phyloP scores from a whole-genome alignment of 441 rosid species.

The Adansonia madagascariensis region DNA sequence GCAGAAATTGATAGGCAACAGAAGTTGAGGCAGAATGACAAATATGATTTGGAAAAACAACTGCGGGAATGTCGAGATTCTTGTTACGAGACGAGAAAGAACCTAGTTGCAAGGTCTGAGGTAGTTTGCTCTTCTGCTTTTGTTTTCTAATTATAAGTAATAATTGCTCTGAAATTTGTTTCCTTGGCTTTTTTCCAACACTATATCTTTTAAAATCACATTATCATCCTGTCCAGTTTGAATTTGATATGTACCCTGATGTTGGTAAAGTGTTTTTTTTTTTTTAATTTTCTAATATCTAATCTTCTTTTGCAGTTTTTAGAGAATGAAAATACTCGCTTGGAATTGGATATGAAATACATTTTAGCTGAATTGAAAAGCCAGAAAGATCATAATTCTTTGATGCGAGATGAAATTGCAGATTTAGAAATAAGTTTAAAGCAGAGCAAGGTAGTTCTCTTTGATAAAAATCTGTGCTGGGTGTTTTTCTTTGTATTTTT shows the following conservation, averaged over 20 bases:
- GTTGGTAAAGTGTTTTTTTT: constrained; percentile 4
- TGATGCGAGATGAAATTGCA: constrained; percentile 53
- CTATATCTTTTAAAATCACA: background rate
- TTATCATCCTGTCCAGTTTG: background rate
- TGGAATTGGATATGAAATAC: constrained; percentile 59
- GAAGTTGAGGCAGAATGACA: constrained; percentile 64
- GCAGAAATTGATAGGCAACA: constrained; percentile 61
- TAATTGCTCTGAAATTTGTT: background rate
- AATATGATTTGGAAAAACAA: constrained; percentile 51
- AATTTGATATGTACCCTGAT: background rate
- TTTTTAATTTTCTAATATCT: background rate
- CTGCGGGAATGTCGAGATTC: constrained; percentile 55
- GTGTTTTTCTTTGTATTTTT: constrained; percentile 12
- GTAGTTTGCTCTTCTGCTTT: constrained; percentile 51
- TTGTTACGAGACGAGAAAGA: constrained; percentile 49
- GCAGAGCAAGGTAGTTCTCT: constrained; percentile 61
- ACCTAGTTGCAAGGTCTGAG: constrained; percentile 70
- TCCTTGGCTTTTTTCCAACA: background rate
- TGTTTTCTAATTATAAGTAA: background rate
- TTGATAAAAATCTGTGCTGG: constrained; percentile 6
- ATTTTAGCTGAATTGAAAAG: constrained; percentile 49
- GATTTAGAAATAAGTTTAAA: constrained; percentile 56
- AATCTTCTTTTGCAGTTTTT: background rate
- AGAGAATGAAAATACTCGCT: constrained; percentile 19
- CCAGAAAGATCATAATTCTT: constrained; percentile 58